Percentiles rank a stretch among this genome's conserved stretches.
phyloP scores from a whole-genome alignment of 2,329 filamentous ascomycete species.

The Claviceps sp. region DNA sequence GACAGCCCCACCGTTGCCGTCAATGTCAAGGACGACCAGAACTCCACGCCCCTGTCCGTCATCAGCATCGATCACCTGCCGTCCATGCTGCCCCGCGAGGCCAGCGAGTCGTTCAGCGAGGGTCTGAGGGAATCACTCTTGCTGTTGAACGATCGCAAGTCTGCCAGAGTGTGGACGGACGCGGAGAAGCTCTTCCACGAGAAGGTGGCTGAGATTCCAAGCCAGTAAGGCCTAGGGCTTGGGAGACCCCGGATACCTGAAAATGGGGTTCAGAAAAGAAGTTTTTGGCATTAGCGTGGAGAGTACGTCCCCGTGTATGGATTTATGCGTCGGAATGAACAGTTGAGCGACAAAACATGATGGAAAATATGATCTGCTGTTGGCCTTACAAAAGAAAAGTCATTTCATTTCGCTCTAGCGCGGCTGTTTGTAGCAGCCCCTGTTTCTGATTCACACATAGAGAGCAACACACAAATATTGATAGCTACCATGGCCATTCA shows the following conservation, averaged over 20 bases:
- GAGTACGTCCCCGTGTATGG: not conserved
- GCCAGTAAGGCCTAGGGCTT: not conserved
- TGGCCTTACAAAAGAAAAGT: not conserved
- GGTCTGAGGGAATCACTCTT: constrained; percentile 2
- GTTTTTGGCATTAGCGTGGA: not conserved
- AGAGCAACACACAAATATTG: too few relatives aligned
- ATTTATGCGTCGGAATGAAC: too few relatives aligned
- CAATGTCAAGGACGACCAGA: constrained; percentile 39
- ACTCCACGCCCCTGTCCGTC: constrained; percentile 45
- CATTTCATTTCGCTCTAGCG: not conserved
- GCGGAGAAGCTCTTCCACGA: constrained; percentile 5
- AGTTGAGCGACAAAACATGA: too few relatives aligned
- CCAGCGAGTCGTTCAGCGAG: constrained; percentile 42
- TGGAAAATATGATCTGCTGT: too few relatives aligned
- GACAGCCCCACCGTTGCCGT: constrained; percentile 75
- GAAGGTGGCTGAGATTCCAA: constrained; percentile 4
- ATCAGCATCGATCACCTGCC: constrained; percentile 84
- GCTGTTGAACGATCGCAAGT: constrained; percentile 3
- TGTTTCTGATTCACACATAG: not conserved
- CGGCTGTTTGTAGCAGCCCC: not conserved
- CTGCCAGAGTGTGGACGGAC: constrained; percentile 4
- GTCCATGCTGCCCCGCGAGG: constrained; percentile 71
- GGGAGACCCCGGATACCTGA: too few relatives aligned
- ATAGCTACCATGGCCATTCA: too few relatives aligned
- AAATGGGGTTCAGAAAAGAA: not conserved